A percentile compares a stretch with the other conserved stretches of the same genome.
Evolutionary conservation across 2,329 filamentous ascomycete species (phyloP).

Genomic region (Polytolypa hystricis): DNA sequence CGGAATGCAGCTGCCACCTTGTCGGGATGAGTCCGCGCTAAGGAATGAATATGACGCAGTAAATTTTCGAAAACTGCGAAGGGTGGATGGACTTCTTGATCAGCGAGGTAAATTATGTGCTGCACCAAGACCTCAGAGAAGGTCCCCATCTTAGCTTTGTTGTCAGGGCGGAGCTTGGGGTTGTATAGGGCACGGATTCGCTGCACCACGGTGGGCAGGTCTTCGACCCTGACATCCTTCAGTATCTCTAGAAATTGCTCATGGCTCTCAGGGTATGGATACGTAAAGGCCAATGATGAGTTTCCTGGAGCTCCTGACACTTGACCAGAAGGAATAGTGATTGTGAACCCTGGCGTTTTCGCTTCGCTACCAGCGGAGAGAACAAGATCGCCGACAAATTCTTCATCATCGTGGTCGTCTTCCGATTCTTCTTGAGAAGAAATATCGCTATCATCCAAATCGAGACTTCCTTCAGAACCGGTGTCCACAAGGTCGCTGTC

Average conservation of each 20-base stretch:
- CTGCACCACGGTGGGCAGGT: slow-evolving; percentile 70
- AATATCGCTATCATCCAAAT: slow-evolving; percentile 28
- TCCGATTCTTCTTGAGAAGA: slow-evolving; percentile 47
- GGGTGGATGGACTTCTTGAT: slow-evolving; percentile 40
- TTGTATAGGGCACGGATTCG: slow-evolving; percentile 88
- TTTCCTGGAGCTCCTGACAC: slow-evolving; percentile 39
- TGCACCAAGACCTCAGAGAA: slow-evolving; percentile 39
- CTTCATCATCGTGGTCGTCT: slow-evolving; percentile 52
- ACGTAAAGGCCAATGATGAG: slow-evolving; percentile 64
- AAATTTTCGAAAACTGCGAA: slow-evolving; percentile 66
- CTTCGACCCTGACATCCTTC: slow-evolving; percentile 48
- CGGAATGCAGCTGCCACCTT: slow-evolving; percentile 71
- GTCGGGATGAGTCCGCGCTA: slow-evolving; percentile 74
- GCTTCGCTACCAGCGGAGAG: slow-evolving; percentile 32
- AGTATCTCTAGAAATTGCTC: slow-evolving; percentile 59
- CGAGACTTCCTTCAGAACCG: slow-evolving; percentile 47
- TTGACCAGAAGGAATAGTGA: too few relatives aligned
- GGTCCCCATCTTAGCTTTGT: slow-evolving; percentile 67
- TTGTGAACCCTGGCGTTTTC: too few relatives aligned
- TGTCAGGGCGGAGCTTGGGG: slow-evolving; percentile 69
- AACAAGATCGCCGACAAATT: slow-evolving; percentile 60
- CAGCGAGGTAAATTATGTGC: slow-evolving; percentile 49
- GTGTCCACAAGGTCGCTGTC: slow-evolving; percentile 82
- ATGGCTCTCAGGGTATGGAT: slow-evolving; percentile 70
- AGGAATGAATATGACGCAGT: slow-evolving; percentile 81